Evolutionary conservation across 805 yeast species (phyloP).

Genomic region (Saccharomyces kudriavzevii): DNA sequence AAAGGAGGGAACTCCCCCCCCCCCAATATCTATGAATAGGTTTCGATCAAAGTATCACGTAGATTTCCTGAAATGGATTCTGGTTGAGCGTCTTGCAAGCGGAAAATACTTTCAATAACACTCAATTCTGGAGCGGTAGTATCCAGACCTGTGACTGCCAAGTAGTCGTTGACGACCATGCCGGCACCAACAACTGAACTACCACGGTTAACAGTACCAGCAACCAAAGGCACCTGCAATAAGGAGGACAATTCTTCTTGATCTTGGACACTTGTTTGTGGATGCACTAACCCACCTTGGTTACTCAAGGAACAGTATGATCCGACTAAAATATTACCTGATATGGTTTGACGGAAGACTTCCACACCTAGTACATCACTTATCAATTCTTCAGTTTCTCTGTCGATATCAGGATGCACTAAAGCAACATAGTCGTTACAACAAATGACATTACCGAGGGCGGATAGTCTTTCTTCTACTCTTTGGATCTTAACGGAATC

Average conservation of each 20-base stretch:
- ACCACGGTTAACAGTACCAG: conserved; percentile 98
- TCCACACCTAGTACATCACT: conserved; percentile 98
- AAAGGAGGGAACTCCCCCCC: not conserved
- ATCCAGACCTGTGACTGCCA: conserved; percentile 93
- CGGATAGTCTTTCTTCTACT: conserved; percentile 94
- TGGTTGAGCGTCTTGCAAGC: conserved; percentile 85
- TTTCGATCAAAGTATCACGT: conserved; percentile 88
- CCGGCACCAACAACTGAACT: conserved; percentile 98
- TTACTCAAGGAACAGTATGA: conserved; percentile 90
- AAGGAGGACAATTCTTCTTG: conserved; percentile 95
- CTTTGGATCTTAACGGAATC: conserved; percentile 93
- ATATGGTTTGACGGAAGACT: conserved; percentile 97
- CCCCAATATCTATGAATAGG: conserved; percentile 52
- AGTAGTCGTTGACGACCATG: conserved; percentile 96
- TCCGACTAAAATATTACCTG: conserved; percentile 96
- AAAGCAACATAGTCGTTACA: conserved; percentile 98
- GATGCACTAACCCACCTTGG: conserved; percentile 98
- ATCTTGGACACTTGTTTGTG: conserved; percentile 93
- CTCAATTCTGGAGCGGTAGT: conserved; percentile 98
- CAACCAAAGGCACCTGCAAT: conserved; percentile 94
- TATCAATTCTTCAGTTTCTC: conserved; percentile 97
- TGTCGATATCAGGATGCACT: conserved; percentile 97
- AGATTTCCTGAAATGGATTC: conserved; percentile 75
- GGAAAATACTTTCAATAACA: conserved; percentile 92
- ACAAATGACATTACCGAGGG: conserved; percentile 95